These are phyloP conservation scores for Prosopis cineraria DNA, from an alignment of 306 rosid species.

Conservation along the genomic window DNA sequence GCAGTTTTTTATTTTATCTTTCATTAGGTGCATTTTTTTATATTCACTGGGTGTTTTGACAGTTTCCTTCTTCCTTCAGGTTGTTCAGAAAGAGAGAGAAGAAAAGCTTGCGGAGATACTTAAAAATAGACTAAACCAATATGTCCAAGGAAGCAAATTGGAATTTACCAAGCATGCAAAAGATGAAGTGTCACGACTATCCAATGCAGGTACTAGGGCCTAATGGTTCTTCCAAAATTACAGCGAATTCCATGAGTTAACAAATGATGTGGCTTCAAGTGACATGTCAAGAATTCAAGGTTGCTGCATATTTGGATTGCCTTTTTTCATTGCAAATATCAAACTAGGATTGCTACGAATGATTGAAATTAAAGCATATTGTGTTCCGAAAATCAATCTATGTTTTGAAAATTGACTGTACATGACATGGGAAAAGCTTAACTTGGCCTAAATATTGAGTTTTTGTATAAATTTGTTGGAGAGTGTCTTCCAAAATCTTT, in stretches of 20 bases:
- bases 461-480: constrained; percentile 27
- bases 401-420: constrained; percentile 5
- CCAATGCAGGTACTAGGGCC: constrained; percentile 78
- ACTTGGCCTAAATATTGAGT: constrained; percentile 7
- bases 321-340: constrained; percentile 16
- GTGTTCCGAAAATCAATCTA: constrained; percentile 20
- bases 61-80: constrained; percentile 51
- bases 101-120: constrained; percentile 80
- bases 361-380: constrained; percentile 11
- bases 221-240: constrained; percentile 11
- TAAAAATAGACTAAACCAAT: constrained; percentile 74
- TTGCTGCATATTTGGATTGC: neutral
- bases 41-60: constrained; percentile 22
- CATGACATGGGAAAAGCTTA: constrained; percentile 17
- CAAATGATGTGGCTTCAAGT: constrained; percentile 21
- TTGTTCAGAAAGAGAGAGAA: constrained; percentile 93
- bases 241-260: constrained; percentile 1
- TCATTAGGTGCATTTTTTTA: constrained; percentile 22
- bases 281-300: constrained; percentile 13
- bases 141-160: constrained; percentile 82
- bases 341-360: neutral
- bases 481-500: constrained; percentile 10
- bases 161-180: constrained; percentile 69
- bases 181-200: constrained; percentile 85
- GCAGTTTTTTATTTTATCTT: neutral